Conservation (phyloP, 75 land plant genomes). For the Pinus taeda region DNA sequence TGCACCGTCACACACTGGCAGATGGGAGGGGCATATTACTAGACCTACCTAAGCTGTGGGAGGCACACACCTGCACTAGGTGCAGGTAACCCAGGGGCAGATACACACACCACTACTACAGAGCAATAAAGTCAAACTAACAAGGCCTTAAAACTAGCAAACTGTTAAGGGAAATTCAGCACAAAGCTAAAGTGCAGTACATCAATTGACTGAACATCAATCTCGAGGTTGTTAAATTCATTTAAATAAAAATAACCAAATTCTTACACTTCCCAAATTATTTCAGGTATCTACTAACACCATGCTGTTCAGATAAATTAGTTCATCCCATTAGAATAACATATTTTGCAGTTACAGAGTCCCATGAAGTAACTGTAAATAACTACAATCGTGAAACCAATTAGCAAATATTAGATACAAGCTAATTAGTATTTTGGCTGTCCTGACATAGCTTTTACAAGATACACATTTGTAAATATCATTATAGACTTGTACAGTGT, state of each 20-base stretch:
- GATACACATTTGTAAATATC: background rate
- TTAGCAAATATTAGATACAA: too few relatives aligned
- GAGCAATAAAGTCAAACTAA: background rate
- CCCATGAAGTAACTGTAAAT: background rate
- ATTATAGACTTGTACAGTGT: background rate
- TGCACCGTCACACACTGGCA: too few relatives aligned
- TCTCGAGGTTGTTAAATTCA: background rate
- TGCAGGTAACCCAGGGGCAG: too few relatives aligned
- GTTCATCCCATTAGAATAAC: background rate
- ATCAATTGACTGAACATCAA: background rate
- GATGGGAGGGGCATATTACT: too few relatives aligned
- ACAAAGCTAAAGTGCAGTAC: background rate
- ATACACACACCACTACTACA: background rate
- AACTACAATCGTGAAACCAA: too few relatives aligned
- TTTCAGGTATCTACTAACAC: background rate
- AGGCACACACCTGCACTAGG: too few relatives aligned
- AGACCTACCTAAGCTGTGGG: too few relatives aligned
- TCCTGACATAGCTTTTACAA: background rate
- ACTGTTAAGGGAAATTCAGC: background rate
- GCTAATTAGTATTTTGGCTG: too few relatives aligned
- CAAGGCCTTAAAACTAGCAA: background rate
- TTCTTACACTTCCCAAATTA: too few relatives aligned
- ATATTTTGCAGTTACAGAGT: background rate
- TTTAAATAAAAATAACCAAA: background rate
- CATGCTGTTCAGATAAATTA: background rate